These are phyloP conservation scores for Alternaria panax DNA, from an alignment of 2,329 filamentous ascomycete genomes.

Conservation along the genomic window DNA sequence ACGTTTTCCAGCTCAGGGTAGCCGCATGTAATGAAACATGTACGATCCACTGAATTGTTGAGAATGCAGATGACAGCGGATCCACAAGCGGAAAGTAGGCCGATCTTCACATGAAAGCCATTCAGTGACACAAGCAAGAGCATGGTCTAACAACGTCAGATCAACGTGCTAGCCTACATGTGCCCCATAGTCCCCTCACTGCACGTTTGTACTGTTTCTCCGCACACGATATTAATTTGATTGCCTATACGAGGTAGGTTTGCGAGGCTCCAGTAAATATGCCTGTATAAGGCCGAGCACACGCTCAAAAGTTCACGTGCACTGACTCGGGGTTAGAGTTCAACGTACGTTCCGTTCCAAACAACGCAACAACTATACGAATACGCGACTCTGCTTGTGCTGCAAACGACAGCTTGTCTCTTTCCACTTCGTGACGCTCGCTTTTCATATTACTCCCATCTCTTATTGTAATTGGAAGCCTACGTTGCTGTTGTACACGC, in stretches of 20 bases:
- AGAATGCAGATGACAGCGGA: constrained; percentile 21
- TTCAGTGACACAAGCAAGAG: constrained; percentile 17
- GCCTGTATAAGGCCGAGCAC: constrained; percentile 25
- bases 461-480: constrained; percentile 15
- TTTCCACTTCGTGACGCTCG: constrained; percentile 17
- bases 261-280: constrained; percentile 23
- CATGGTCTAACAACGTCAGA: constrained; percentile 20
- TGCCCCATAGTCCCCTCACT: constrained; percentile 18
- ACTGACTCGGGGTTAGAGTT: constrained; percentile 27
- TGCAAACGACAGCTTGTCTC: constrained; percentile 10
- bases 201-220: constrained; percentile 5
- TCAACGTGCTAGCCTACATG: constrained; percentile 14
- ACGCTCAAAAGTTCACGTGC: constrained; percentile 32
- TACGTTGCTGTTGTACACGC: constrained; percentile 3
- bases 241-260: constrained; percentile 36
- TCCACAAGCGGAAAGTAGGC: constrained; percentile 24
- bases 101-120: constrained; percentile 41
- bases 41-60: constrained; percentile 25
- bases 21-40: constrained; percentile 34
- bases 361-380: constrained; percentile 29
- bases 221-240: constrained; percentile 16
- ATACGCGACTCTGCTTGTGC: constrained; percentile 15
- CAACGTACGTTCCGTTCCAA: constrained; percentile 31
- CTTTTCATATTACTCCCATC: constrained; percentile 6
- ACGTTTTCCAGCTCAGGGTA: constrained; percentile 27